These are phyloP conservation scores for Cyclotella kingstonii DNA, from an alignment of 108 stramenopile genomes.

Conservation along the genomic window DNA sequence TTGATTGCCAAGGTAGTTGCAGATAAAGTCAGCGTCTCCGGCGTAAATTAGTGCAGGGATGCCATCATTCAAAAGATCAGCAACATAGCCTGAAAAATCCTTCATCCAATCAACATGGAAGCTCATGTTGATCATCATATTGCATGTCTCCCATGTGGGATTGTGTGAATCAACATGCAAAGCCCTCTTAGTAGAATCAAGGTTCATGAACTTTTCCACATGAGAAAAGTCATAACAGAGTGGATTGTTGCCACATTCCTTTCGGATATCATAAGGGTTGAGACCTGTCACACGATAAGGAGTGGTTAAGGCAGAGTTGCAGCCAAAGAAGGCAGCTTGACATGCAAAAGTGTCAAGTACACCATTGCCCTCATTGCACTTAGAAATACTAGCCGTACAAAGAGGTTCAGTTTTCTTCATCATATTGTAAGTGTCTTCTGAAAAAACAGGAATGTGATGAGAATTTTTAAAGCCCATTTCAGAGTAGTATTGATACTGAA, in stretches of 20 bases:
- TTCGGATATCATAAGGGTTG: conserved; percentile 96
- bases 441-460: conserved; percentile 81
- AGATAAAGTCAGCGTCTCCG: conserved; percentile 97
- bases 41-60: conserved; percentile 92
- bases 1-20: conserved; percentile 95
- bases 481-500: conserved; percentile 90
- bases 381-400: conserved; percentile 75
- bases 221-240: conserved; percentile 95
- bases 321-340: conserved; percentile 72
- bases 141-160: conserved; percentile 74
- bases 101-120: conserved; percentile 94
- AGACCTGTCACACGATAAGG: conserved; percentile 88
- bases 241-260: conserved; percentile 66
- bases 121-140: conserved; percentile 83
- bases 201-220: conserved; percentile 83
- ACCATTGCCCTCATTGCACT: conserved; percentile 73
- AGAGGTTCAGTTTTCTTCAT: conserved; percentile 73
- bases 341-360: conserved; percentile 70
- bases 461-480: conserved; percentile 94
- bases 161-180: conserved; percentile 66
- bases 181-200: conserved; percentile 72
- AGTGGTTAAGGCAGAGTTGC: conserved; percentile 73
- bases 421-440: conserved; percentile 64
- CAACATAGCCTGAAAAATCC: conserved; percentile 73
- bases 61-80: conserved; percentile 82